Evolutionary conservation across 257 asterid species (phyloP).

Genomic region (Fraxinus quadrangulata): DNA sequence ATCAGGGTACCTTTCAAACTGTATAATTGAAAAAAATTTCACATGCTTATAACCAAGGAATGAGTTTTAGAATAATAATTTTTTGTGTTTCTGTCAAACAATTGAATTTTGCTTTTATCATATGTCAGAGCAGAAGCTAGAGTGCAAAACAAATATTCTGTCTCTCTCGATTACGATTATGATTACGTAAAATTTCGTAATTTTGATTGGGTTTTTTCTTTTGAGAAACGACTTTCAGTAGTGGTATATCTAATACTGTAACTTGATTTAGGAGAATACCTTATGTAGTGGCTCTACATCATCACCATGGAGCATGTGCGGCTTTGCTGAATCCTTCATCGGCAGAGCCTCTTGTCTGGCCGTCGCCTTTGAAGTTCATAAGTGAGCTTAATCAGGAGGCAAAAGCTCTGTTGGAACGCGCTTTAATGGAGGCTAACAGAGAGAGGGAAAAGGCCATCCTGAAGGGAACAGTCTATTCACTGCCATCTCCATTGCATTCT

Average conservation of each 20-base stretch:
- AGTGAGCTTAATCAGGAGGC: slow-evolving; percentile 88
- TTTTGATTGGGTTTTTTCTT: not conserved
- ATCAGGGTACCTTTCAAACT: slow-evolving; percentile 58
- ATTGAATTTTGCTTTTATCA: not conserved
- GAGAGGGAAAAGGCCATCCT: slow-evolving; percentile 77
- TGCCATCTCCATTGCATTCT: slow-evolving; percentile 62
- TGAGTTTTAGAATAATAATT: not conserved
- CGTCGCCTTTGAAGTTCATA: slow-evolving; percentile 85
- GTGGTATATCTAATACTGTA: not conserved
- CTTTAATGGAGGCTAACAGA: slow-evolving; percentile 77
- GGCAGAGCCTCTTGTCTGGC: slow-evolving; percentile 98
- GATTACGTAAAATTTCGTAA: not conserved
- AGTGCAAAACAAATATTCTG: not conserved
- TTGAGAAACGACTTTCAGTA: not conserved
- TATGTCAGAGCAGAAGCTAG: not conserved
- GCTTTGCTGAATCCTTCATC: slow-evolving; percentile 88
- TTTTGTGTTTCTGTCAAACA: not conserved
- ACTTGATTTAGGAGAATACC: slow-evolving; percentile 77
- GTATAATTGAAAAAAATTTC: not conserved
- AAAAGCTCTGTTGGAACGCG: slow-evolving; percentile 69
- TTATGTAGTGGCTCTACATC: slow-evolving; percentile 70
- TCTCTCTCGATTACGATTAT: not conserved
- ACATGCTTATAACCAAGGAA: not conserved
- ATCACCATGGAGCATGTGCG: slow-evolving; percentile 79
- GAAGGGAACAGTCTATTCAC: slow-evolving; percentile 53